phyloP scores from a whole-genome alignment of 2,329 filamentous ascomycete genomes.

The Nemania serpens region DNA sequence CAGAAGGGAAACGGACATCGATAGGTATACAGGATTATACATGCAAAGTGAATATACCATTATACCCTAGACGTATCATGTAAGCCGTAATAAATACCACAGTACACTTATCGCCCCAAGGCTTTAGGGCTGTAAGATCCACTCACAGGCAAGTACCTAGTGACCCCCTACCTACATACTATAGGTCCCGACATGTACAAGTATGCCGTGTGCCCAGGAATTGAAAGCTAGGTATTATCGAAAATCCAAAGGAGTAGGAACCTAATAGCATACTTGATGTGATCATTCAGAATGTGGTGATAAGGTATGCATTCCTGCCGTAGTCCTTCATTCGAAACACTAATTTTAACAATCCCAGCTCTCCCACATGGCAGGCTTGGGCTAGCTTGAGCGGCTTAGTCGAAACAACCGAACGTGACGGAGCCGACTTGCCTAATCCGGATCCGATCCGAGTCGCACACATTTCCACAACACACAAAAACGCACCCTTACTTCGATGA shows the following conservation, averaged over 20 bases:
- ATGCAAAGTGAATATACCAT: too few relatives aligned
- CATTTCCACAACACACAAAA: slow-evolving; percentile 12
- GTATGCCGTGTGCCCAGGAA: too few relatives aligned
- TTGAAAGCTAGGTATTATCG: background rate
- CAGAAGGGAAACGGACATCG: too few relatives aligned
- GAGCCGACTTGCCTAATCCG: slow-evolving; percentile 40
- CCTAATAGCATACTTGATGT: too few relatives aligned
- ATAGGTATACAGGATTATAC: too few relatives aligned
- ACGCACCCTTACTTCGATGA: slow-evolving; percentile 12
- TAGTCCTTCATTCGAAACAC: slow-evolving; percentile 36
- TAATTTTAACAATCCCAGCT: slow-evolving; percentile 39
- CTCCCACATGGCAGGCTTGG: slow-evolving; percentile 31
- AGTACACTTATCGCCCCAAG: too few relatives aligned
- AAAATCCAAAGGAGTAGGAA: background rate
- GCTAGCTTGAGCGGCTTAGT: slow-evolving; percentile 29
- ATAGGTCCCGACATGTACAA: too few relatives aligned
- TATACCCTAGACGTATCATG: too few relatives aligned
- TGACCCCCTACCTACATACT: too few relatives aligned
- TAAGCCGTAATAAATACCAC: too few relatives aligned
- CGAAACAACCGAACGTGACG: slow-evolving; percentile 38
- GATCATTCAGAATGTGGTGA: background rate
- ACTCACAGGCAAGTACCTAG: too few relatives aligned
- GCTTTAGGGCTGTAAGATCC: too few relatives aligned
- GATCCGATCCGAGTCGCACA: slow-evolving; percentile 32
- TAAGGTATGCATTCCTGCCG: slow-evolving; percentile 32